Conservation (phyloP, 2,329 filamentous ascomycete genomes). For the Penicillium fuscoglaucum region DNA sequence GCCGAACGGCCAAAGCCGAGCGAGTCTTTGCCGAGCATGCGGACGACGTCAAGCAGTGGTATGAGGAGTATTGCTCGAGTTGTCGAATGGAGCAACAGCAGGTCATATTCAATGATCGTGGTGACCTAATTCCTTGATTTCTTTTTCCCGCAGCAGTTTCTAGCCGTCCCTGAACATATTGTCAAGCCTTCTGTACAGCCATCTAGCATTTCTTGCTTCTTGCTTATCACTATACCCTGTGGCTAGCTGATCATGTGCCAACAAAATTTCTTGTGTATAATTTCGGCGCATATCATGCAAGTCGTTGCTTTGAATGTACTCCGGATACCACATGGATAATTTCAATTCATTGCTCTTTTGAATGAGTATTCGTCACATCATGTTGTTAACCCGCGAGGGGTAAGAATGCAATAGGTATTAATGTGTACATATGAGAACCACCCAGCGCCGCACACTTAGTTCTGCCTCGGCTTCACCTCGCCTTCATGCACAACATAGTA, state of each 20-base stretch:
- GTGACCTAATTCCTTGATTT: conserved; percentile 25
- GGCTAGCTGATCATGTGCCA: conserved; percentile 9
- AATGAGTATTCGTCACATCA: conserved; percentile 22
- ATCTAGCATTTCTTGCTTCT: conserved; percentile 14
- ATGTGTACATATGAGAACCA: conserved; percentile 3
- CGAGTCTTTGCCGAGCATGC: conserved; percentile 37
- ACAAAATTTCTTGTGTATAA: conserved; percentile 16
- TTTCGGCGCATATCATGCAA: conserved; percentile 11
- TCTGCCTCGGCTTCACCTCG: conserved; percentile 64
- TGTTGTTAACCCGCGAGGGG: neutral
- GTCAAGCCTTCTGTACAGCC: conserved; percentile 8
- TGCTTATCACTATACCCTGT: conserved; percentile 34
- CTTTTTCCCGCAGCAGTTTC: neutral
- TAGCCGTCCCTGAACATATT: neutral
- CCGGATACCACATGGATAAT: conserved; percentile 4
- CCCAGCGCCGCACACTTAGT: conserved; percentile 39
- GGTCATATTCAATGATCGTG: conserved; percentile 22
- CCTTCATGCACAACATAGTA: conserved; percentile 67
- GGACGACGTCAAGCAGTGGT: conserved; percentile 56
- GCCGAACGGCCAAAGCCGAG: conserved; percentile 27
- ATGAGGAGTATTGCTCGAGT: conserved; percentile 63
- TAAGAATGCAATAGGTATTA: conserved; percentile 5
- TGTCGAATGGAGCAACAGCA: conserved; percentile 51
- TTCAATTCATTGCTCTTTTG: conserved; percentile 3
- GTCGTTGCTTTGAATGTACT: neutral